Percentiles rank a stretch among this genome's conserved stretches.
phyloP scores from a whole-genome alignment of 495 filamentous ascomycete species.

The Umbilicaria muhlenbergii region DNA sequence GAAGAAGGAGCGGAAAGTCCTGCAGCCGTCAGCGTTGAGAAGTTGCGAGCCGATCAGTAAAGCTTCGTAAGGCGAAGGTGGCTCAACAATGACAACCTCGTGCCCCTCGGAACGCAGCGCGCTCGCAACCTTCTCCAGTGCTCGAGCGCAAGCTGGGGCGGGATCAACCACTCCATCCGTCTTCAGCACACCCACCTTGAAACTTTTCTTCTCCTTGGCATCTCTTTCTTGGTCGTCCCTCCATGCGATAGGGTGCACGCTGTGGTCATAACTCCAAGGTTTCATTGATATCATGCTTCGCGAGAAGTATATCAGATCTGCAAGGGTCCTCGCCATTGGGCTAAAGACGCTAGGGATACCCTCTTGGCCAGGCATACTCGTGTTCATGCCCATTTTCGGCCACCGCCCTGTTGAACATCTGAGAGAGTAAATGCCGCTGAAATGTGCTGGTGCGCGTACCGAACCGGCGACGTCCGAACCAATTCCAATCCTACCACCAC shows the following conservation, averaged over 20 bases:
- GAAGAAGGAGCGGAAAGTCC: slow-evolving; percentile 65
- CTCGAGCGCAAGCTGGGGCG: slow-evolving; percentile 68
- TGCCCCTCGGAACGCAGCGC: slow-evolving; percentile 60
- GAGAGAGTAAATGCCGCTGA: slow-evolving; percentile 76
- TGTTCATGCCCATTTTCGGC: slow-evolving; percentile 72
- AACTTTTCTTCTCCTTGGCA: slow-evolving; percentile 38
- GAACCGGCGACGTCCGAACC: slow-evolving; percentile 91
- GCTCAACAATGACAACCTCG: slow-evolving; percentile 54
- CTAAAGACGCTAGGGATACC: slow-evolving; percentile 81
- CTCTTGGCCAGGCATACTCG: slow-evolving; percentile 91
- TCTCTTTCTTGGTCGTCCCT: slow-evolving; percentile 40
- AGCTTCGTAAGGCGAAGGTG: slow-evolving; percentile 56
- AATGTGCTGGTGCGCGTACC: slow-evolving; percentile 80
- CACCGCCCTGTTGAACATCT: slow-evolving; percentile 92
- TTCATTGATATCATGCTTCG: slow-evolving; percentile 62
- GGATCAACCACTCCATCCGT: slow-evolving; percentile 77
- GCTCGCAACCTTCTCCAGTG: slow-evolving; percentile 49
- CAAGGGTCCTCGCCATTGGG: slow-evolving; percentile 81
- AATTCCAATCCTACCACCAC: slow-evolving; percentile 80
- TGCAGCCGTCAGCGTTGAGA: slow-evolving; percentile 75
- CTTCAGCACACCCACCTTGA: slow-evolving; percentile 63
- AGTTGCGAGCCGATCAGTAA: slow-evolving; percentile 70
- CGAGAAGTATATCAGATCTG: slow-evolving; percentile 78
- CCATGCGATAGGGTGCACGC: slow-evolving; percentile 77
- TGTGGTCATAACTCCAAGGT: slow-evolving; percentile 85